Evolutionary conservation across 352 stramenopile genomes (phyloP).

Genomic region (Phytopythium sindhum): DNA sequence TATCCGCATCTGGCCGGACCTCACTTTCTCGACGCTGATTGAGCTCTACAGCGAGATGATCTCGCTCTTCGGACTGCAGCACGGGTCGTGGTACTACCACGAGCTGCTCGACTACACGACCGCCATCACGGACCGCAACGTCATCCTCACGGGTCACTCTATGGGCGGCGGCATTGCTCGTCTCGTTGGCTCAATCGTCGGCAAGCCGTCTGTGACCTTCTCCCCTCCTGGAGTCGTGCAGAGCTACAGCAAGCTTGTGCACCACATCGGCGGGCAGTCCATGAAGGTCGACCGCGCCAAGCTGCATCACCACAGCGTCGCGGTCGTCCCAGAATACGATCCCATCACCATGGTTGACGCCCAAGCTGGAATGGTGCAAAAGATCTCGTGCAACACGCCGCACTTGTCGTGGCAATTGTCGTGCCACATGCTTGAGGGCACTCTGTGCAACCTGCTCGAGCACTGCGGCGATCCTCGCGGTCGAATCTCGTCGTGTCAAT

Average conservation of each 20-base stretch:
- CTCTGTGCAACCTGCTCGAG: slow-evolving; percentile 79
- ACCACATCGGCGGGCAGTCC: slow-evolving; percentile 71
- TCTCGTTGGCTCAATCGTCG: slow-evolving; percentile 78
- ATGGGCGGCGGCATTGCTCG: slow-evolving; percentile 86
- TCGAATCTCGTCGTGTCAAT: slow-evolving; percentile 65
- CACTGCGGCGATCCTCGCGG: slow-evolving; percentile 62
- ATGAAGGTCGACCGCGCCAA: slow-evolving; percentile 69
- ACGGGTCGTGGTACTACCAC: slow-evolving; percentile 87
- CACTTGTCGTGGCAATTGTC: slow-evolving; percentile 88
- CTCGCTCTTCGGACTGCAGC: slow-evolving; percentile 82
- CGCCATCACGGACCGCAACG: slow-evolving; percentile 73
- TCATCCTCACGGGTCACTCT: slow-evolving; percentile 86
- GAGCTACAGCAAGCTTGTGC: slow-evolving; percentile 87
- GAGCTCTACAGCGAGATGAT: slow-evolving; percentile 87
- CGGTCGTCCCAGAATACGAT: slow-evolving; percentile 87
- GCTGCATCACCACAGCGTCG: slow-evolving; percentile 82
- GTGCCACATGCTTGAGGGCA: slow-evolving; percentile 91
- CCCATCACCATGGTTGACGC: slow-evolving; percentile 87
- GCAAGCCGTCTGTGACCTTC: slow-evolving; percentile 79
- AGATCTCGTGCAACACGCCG: slow-evolving; percentile 85
- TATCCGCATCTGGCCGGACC: slow-evolving; percentile 90
- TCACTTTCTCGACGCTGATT: slow-evolving; percentile 85
- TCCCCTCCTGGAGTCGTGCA: slow-evolving; percentile 83
- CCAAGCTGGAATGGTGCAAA: slow-evolving; percentile 87
- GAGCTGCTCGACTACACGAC: slow-evolving; percentile 82